Evolutionary conservation across 106 monocot species (phyloP).

Genomic region (Dioscorea dumetorum): DNA sequence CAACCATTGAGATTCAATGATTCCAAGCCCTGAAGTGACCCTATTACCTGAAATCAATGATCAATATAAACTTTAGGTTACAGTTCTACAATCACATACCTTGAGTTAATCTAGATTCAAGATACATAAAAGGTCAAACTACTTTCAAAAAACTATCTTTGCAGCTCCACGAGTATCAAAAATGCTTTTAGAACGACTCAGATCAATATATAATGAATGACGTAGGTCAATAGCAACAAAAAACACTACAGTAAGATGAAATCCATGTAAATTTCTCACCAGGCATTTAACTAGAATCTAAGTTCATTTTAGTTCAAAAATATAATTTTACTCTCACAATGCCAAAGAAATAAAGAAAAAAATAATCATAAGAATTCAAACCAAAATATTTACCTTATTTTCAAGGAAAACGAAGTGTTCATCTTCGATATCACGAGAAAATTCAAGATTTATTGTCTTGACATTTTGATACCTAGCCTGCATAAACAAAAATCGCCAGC

Average conservation of each 20-base stretch:
- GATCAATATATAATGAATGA: background rate
- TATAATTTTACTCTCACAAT: background rate
- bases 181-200: background rate
- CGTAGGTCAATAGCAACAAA: background rate
- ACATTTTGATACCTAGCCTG: slow-evolving; percentile 69
- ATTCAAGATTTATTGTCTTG: slow-evolving; percentile 71
- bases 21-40: slow-evolving; percentile 38
- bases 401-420: slow-evolving; percentile 58
- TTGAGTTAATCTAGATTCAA: background rate
- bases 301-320: background rate
- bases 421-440: slow-evolving; percentile 78
- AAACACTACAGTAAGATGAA: background rate
- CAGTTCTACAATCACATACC: background rate
- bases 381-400: slow-evolving; percentile 34
- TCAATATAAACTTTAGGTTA: background rate
- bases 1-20: slow-evolving; percentile 84
- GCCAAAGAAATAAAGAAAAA: background rate
- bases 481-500: slow-evolving; percentile 5
- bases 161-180: background rate
- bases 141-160: background rate
- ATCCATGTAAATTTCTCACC: background rate
- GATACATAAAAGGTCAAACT: background rate
- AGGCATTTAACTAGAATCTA: background rate
- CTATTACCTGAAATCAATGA: slow-evolving; percentile 22
- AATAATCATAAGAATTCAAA: background rate